Conservation (phyloP, 192 early-diverging fungal genomes). For the Physocladia obscura region DNA sequence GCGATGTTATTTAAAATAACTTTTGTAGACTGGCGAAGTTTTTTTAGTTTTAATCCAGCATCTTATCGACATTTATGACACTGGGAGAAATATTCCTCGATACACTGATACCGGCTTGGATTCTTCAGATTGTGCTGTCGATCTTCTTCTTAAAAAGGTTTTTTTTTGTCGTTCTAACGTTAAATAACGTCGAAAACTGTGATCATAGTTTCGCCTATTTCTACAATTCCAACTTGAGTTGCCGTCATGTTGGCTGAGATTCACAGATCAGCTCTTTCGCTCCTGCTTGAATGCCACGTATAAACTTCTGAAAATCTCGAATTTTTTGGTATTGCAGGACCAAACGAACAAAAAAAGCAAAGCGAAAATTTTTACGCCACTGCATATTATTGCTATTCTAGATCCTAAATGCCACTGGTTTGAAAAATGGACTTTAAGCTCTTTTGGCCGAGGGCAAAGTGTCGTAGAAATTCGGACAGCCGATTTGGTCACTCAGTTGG, state of each 20-base stretch:
- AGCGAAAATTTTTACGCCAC: conserved; percentile 33
- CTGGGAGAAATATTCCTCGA: no score
- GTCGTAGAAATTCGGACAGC: conserved; percentile 25
- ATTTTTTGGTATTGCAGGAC: no score
- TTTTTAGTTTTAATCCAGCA: conserved; percentile 45
- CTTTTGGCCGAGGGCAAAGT: conserved; percentile 41
- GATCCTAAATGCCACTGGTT: conserved; percentile 49
- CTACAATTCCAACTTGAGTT: conserved; percentile 52
- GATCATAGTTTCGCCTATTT: conserved; percentile 50
- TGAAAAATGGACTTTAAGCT: conserved; percentile 53
- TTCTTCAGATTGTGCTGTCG: conserved; percentile 30
- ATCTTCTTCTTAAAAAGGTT: conserved; percentile 45
- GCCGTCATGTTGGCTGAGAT: conserved; percentile 53
- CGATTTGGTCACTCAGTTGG: conserved; percentile 35
- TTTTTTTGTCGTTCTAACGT: not conserved
- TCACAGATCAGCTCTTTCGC: conserved; percentile 42
- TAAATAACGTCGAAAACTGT: not conserved
- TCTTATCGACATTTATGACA: no score
- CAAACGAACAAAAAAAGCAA: no score
- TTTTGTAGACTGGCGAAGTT: conserved; percentile 40
- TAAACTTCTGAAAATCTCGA: conserved; percentile 18
- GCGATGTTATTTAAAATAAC: not conserved
- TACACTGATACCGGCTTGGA: no score
- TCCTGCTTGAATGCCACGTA: conserved; percentile 43
- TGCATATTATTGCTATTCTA: conserved; percentile 44